Conservation (phyloP, 192 early-diverging fungal species). For the Jimgerdemannia lactiflua region DNA sequence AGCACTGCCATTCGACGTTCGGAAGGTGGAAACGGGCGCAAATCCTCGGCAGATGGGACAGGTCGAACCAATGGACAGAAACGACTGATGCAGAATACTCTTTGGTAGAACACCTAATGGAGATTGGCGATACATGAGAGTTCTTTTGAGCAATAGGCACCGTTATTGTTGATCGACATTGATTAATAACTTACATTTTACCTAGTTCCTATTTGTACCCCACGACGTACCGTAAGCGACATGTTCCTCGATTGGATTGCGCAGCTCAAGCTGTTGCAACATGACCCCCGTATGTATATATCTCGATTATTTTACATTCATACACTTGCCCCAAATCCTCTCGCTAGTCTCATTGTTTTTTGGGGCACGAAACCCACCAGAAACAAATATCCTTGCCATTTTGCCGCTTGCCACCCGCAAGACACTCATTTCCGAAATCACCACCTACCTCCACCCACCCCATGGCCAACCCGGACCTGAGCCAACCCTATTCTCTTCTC, state of each 20-base stretch:
- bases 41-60: no score
- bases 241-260: slow-evolving; percentile 81
- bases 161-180: background rate
- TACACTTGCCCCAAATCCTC: background rate
- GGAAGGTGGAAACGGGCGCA: no score
- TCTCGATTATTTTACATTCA: background rate
- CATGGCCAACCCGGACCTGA: slow-evolving; percentile 36
- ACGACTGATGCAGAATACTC: no score
- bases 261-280: slow-evolving; percentile 64
- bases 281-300: slow-evolving; percentile 57
- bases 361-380: slow-evolving; percentile 31
- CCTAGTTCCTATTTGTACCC: background rate
- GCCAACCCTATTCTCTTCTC: slow-evolving; percentile 62
- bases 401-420: slow-evolving; percentile 66
- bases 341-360: background rate
- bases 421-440: slow-evolving; percentile 68
- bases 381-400: slow-evolving; percentile 63
- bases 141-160: background rate
- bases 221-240: background rate
- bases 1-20: no score
- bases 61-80: no score
- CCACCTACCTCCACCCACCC: slow-evolving; percentile 37
- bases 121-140: no score
- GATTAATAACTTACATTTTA: background rate
- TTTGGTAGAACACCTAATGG: no score